Percentiles rank a stretch among this genome's conserved stretches.
These are phyloP conservation scores for Piromyces sp. DNA, from an alignment of 192 early-diverging fungal species.

Conservation along the genomic window DNA sequence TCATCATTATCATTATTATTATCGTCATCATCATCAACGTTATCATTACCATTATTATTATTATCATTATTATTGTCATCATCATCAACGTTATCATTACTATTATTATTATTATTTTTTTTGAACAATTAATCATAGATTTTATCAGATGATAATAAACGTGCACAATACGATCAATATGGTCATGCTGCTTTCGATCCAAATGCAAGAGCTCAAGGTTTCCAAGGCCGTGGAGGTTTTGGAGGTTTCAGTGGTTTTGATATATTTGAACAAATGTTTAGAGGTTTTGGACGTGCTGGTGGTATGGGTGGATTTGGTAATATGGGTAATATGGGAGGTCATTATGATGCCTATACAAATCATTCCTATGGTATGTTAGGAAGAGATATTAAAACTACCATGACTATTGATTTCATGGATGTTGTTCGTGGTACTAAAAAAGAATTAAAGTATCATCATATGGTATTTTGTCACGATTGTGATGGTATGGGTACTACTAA, in stretches of 20 bases:
- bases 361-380: constrained; percentile 16
- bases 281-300: constrained; percentile 22
- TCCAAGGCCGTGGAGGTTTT: constrained; percentile 19
- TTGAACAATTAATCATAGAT: constrained; percentile 27
- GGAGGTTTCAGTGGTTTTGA: constrained; percentile 40
- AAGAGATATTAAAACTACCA: constrained; percentile 39
- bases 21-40: too few species aligned
- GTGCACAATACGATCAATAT: constrained; percentile 79
- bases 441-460: constrained; percentile 38
- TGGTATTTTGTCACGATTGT: constrained; percentile 63
- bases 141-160: constrained; percentile 79
- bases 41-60: too few species aligned
- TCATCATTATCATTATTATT: too few species aligned
- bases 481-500: constrained; percentile 60
- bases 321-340: constrained; percentile 7
- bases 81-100: too few species aligned
- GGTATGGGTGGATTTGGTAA: constrained; percentile 16
- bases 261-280: constrained; percentile 59
- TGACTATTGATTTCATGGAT: constrained; percentile 76
- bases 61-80: too few species aligned
- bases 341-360: constrained; percentile 1
- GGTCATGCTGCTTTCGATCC: constrained; percentile 30
- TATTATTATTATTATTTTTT: too few species aligned
- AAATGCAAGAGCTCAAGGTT: constrained; percentile 15
- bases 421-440: constrained; percentile 64